Percentiles rank a stretch among this genome's conserved stretches.
Evolutionary conservation across 495 filamentous ascomycete species (phyloP).

Genomic region (Cenococcum geophilum): DNA sequence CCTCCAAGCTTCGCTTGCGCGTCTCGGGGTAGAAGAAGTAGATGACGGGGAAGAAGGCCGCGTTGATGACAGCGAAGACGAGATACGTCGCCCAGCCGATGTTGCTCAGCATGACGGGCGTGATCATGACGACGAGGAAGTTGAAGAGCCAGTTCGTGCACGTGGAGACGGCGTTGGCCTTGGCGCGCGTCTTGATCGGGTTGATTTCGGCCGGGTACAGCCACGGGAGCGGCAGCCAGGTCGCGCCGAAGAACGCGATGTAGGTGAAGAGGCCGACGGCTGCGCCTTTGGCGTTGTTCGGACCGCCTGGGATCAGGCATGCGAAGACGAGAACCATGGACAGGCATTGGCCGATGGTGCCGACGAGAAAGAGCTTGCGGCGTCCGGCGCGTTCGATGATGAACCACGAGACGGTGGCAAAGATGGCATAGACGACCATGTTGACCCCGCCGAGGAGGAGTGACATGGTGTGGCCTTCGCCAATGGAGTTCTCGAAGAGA

Average conservation of each 20-base stretch:
- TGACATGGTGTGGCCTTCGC: constrained; percentile 51
- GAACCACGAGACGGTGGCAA: constrained; percentile 74
- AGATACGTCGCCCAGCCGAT: constrained; percentile 33
- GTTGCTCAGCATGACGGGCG: constrained; percentile 30
- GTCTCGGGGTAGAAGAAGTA: constrained; percentile 53
- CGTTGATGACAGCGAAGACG: constrained; percentile 46
- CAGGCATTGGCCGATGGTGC: constrained; percentile 35
- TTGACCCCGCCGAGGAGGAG: constrained; percentile 73
- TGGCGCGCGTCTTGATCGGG: constrained; percentile 56
- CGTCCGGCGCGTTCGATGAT: constrained; percentile 33
- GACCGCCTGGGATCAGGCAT: constrained; percentile 21
- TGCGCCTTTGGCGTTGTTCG: constrained; percentile 22
- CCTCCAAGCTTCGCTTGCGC: constrained; percentile 40
- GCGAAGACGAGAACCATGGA: constrained; percentile 29
- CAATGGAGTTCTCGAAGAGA: constrained; percentile 62
- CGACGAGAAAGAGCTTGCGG: constrained; percentile 27
- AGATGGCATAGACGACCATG: constrained; percentile 73
- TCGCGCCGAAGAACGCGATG: constrained; percentile 47
- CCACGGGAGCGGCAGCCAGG: constrained; percentile 58
- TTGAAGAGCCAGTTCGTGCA: constrained; percentile 54
- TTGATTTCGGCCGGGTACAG: constrained; percentile 63
- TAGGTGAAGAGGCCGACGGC: constrained; percentile 32
- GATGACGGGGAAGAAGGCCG: constrained; percentile 45
- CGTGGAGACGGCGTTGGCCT: constrained; percentile 58
- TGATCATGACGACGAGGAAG: constrained; percentile 36